Evolutionary conservation across 441 rosid genomes (phyloP).

Genomic region (Croton laevigatus): DNA sequence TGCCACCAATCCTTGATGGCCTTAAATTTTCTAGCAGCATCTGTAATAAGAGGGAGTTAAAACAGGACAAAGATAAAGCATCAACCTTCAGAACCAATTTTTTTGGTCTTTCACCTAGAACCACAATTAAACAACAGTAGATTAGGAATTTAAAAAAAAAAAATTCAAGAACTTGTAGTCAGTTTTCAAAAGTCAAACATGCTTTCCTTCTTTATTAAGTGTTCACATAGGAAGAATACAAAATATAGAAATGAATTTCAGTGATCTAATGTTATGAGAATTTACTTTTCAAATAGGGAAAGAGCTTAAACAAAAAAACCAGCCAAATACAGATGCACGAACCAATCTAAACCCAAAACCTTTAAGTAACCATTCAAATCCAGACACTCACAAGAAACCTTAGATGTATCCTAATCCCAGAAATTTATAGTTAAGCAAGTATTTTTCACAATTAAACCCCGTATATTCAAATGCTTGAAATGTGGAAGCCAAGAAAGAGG

Average conservation of each 20-base stretch:
- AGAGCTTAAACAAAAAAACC: background rate
- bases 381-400: background rate
- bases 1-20: conserved; percentile 96
- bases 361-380: background rate
- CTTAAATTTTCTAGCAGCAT: conserved; percentile 64
- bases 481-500: background rate
- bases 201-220: background rate
- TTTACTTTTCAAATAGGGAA: background rate
- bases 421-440: background rate
- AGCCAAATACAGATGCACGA: background rate
- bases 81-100: background rate
- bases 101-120: background rate
- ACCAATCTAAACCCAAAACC: background rate
- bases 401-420: background rate
- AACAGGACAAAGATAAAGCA: background rate
- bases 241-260: background rate
- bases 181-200: background rate
- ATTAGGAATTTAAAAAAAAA: background rate
- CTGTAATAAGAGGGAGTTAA: conserved; percentile 34
- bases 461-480: background rate
- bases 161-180: background rate
- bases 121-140: background rate
- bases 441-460: background rate
- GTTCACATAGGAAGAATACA: background rate
- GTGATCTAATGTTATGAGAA: background rate